Conservation (phyloP, 345 rosid species). For the Theobroma cacao region DNA sequence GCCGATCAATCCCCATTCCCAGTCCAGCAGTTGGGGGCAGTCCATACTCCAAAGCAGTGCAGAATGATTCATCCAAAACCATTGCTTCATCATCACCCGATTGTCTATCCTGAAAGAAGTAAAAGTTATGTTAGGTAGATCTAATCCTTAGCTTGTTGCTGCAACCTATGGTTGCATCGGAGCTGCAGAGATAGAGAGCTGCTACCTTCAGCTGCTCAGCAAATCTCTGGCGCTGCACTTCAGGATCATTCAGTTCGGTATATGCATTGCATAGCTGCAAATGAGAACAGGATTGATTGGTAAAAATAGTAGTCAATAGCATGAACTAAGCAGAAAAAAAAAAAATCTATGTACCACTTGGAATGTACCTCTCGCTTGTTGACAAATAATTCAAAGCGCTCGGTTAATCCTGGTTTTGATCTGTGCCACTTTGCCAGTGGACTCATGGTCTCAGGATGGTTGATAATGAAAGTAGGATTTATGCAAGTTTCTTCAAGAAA, state of each 20-base stretch:
- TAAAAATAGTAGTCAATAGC: conserved; percentile 5
- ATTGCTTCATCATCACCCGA: conserved; percentile 98
- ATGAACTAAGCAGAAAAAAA: background rate
- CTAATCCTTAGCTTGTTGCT: no score
- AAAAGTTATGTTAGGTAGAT: background rate
- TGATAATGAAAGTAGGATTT: conserved; percentile 84
- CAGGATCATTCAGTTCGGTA: conserved; percentile 93
- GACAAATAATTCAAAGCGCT: conserved; percentile 85
- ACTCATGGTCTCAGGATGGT: conserved; percentile 90
- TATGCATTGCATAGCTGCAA: conserved; percentile 83
- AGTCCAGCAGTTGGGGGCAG: conserved; percentile 95
- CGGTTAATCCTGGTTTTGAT: conserved; percentile 65
- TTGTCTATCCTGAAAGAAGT: conserved; percentile 58
- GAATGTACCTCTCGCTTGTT: conserved; percentile 76
- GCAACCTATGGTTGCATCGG: background rate
- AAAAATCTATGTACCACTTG: background rate
- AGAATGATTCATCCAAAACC: conserved; percentile 89
- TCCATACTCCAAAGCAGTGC: conserved; percentile 80
- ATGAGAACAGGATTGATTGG: background rate
- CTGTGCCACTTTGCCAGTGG: conserved; percentile 88
- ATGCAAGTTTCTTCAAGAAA: conserved; percentile 87
- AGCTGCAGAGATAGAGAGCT: background rate
- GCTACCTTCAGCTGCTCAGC: conserved; percentile 94
- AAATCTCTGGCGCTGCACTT: conserved; percentile 86
- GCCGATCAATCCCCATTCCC: conserved; percentile 89